Conservation (phyloP, 305 asterid genomes). For the Ruellia speciosa region DNA sequence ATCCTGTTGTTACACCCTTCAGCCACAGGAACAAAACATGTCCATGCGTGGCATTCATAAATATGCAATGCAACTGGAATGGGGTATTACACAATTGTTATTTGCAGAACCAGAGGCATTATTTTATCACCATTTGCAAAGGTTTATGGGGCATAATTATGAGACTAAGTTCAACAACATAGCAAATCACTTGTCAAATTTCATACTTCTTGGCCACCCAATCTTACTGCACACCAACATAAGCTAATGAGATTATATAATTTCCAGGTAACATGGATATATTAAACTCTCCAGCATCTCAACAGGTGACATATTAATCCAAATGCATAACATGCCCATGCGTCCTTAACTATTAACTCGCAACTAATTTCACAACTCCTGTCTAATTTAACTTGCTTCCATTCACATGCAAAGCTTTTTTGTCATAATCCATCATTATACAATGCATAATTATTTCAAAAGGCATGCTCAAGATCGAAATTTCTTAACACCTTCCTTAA, state of each 20-base stretch:
- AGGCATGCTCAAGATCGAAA: slow-evolving; percentile 3
- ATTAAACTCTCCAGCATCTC: slow-evolving; percentile 3
- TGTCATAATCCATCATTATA: neutral
- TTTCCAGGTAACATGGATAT: neutral
- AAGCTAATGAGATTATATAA: slow-evolving; percentile 3
- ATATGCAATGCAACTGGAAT: no score
- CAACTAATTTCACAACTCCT: slow-evolving; percentile 12
- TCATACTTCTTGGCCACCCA: slow-evolving; percentile 1
- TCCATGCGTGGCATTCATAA: no score
- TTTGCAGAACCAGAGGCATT: no score
- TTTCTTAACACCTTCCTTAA: slow-evolving; percentile 1
- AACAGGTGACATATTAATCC: neutral
- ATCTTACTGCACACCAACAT: slow-evolving; percentile 1
- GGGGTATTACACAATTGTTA: no score
- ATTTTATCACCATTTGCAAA: no score
- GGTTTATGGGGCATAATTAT: no score
- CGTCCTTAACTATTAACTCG: no score
- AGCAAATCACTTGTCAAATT: neutral
- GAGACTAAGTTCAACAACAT: slow-evolving; percentile 3
- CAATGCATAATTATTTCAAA: neutral
- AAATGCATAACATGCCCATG: no score
- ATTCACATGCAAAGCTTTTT: no score
- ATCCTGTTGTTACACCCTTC: no score
- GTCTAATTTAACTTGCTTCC: neutral
- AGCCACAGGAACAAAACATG: neutral